Base-by-base conservation (phyloP, 2,329 filamentous ascomycete species). In the Penicillium sp. region DNA sequence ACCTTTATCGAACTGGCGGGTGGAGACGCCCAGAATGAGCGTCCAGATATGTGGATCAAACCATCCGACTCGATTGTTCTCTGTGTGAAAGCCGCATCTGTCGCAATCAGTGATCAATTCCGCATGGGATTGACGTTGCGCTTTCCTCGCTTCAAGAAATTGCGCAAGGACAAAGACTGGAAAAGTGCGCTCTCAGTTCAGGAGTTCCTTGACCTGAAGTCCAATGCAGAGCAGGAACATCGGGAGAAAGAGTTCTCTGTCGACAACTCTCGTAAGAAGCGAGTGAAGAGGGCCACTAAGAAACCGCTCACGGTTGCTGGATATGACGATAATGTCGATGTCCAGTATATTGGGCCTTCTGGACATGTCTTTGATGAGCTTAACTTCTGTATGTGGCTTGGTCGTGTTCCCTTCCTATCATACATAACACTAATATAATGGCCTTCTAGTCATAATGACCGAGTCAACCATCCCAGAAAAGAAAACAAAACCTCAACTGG, bases 21-120 rank as follows among this genome's bases (percentile, higher is more conserved):
- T 10, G 89, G 89, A 13, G 87, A 90, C 54, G 79, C 82, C 9
- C 89, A 94, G 68, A 81, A 83, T 61, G 93, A 97, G 73, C 81
- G 82, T 47, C 94, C 94, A 0, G 93, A 99, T 68, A 84, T 93
- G 53, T 99, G 93, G 93, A 97, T 99, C 68, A 87, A 89, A 35
- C 92, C 94, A 0, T 86, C 85, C 52, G 90, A 97, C 60, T 97
- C 93, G 0, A 75, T 99, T 17, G 91, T 99, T 1, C 67, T 99
- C 0, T 89, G 90, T 44, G 89, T 94, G 61, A 99, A 97, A 75
- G 94, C 93, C 4, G 89, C 93, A 0, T 90, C 87, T 21, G 85
- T 96, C 0, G 85, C 83, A 0, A 77, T 80, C 0, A 93, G 90
- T 0, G 89, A 93, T 52, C 86, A 89, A 58, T 97, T 97, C 70